Evolutionary conservation across 164 flowering plant genomes (phyloP).

Genomic region (Berberis thunbergii): DNA sequence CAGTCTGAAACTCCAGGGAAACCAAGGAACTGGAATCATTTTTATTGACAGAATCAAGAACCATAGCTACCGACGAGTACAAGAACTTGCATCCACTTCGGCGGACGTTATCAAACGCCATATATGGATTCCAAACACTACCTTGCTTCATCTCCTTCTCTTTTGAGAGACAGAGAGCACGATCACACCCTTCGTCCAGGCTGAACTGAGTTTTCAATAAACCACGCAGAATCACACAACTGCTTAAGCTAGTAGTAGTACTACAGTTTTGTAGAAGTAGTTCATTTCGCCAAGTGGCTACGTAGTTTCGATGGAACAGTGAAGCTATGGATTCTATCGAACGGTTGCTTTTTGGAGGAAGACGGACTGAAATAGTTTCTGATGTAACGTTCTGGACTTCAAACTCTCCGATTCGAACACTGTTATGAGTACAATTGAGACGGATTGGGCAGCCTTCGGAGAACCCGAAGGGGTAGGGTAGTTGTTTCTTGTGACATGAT

Average conservation of each 20-base stretch:
- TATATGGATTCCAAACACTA: constrained; percentile 4
- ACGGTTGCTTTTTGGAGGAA: constrained; percentile 51
- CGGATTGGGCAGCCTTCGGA: constrained; percentile 48
- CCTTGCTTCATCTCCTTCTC: not conserved
- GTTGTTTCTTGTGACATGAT: constrained; percentile 17
- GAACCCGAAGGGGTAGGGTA: constrained; percentile 70
- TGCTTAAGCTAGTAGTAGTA: not conserved
- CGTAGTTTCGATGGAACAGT: constrained; percentile 40
- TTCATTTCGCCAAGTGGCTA: constrained; percentile 45
- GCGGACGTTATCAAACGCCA: constrained; percentile 13
- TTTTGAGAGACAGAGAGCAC: constrained; percentile 26
- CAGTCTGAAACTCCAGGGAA: constrained; percentile 39
- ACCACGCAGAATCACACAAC: not conserved
- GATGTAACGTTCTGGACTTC: constrained; percentile 25
- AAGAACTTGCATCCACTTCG: constrained; percentile 24
- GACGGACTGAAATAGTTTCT: constrained; percentile 25
- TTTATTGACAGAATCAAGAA: not conserved
- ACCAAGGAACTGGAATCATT: constrained; percentile 9
- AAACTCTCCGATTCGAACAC: constrained; percentile 25
- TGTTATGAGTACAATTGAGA: constrained; percentile 36
- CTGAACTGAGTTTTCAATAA: not conserved
- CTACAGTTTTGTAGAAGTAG: constrained; percentile 44
- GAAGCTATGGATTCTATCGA: constrained; percentile 15
- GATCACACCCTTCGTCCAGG: not conserved
- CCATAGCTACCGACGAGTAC: constrained; percentile 36